phyloP scores from a whole-genome alignment of 257 asterid species.

The Solanum chiquidenum region DNA sequence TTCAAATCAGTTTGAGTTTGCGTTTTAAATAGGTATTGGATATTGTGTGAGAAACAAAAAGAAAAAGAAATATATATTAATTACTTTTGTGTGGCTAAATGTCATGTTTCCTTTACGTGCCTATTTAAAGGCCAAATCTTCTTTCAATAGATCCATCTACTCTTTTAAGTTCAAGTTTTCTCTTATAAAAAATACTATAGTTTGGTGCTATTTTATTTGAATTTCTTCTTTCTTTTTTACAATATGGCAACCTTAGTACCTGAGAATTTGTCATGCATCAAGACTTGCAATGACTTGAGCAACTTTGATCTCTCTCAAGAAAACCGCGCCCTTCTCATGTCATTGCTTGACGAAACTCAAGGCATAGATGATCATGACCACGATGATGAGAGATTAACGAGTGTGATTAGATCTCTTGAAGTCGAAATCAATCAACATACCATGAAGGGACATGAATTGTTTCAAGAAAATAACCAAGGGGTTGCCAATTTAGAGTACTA shows the following conservation, averaged over 20 bases:
- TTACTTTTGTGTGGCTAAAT: background rate
- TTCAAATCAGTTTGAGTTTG: background rate
- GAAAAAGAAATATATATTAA: background rate
- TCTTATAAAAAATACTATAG: background rate
- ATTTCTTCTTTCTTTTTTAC: background rate
- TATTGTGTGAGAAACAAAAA: background rate
- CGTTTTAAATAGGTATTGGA: background rate
- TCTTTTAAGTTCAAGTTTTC: background rate
- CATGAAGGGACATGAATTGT: background rate
- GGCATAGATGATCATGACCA: background rate
- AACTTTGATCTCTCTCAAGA: background rate
- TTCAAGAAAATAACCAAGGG: background rate
- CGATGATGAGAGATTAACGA: background rate
- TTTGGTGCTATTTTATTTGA: background rate
- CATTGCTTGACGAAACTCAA: background rate
- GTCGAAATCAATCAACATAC: background rate
- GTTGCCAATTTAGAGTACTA: background rate
- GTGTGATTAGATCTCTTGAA: conserved; percentile 3
- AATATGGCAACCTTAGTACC: background rate
- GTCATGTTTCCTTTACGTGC: background rate
- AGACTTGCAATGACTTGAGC: background rate
- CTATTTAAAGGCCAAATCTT: background rate
- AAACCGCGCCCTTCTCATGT: background rate
- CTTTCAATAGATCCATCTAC: background rate
- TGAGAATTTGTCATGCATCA: background rate